These are phyloP conservation scores for Dendrostoma leiphaemia DNA, from an alignment of 2,329 filamentous ascomycete species.

Conservation along the genomic window DNA sequence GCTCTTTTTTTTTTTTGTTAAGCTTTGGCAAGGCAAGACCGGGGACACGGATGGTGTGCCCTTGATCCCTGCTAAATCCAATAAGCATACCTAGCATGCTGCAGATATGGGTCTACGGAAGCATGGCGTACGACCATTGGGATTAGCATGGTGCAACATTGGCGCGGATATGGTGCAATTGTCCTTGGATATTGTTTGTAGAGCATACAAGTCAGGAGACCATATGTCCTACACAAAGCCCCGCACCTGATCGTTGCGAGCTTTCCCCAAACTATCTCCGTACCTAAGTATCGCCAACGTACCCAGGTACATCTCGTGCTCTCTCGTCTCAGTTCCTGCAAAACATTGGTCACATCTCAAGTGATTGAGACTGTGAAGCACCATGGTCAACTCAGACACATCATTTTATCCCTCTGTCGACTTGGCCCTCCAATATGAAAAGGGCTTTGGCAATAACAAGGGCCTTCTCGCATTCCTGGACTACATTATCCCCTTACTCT, in stretches of 20 bases:
- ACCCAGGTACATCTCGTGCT: neutral
- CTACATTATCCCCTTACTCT: conserved; percentile 1
- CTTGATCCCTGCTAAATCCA: conserved; percentile 1
- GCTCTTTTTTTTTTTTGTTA: too few relatives aligned
- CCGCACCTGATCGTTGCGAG: neutral
- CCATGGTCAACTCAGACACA: conserved; percentile 3
- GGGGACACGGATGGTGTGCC: neutral
- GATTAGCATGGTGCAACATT: neutral
- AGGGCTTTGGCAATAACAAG: conserved; percentile 1
- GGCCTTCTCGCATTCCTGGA: conserved; percentile 1
- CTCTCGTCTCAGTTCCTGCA: too few relatives aligned
- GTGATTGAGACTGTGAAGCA: neutral
- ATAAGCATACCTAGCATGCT: neutral
- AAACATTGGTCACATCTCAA: neutral
- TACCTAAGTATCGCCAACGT: neutral
- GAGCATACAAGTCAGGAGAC: neutral
- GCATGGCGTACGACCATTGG: neutral
- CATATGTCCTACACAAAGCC: neutral
- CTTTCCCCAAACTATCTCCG: neutral
- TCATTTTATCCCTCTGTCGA: conserved; percentile 6
- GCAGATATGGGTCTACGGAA: neutral
- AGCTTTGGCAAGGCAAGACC: too few relatives aligned
- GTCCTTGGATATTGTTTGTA: neutral
- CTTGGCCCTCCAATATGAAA: conserved; percentile 1
- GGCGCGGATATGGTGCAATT: neutral